phyloP scores from a whole-genome alignment of 2,329 filamentous ascomycete species.

The Penicillium sp. region DNA sequence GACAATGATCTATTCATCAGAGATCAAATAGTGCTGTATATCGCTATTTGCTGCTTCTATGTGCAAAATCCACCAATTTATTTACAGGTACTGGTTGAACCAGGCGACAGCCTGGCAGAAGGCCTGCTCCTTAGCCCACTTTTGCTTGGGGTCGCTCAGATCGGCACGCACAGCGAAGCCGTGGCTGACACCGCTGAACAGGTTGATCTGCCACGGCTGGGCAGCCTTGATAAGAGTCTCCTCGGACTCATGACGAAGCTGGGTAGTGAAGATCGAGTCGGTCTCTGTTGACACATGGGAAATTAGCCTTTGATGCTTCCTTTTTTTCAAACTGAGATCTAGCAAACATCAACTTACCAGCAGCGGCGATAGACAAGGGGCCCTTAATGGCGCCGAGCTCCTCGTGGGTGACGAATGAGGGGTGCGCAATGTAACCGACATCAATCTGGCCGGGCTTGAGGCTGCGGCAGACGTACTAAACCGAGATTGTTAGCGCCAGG shows the following conservation, averaged over 20 bases:
- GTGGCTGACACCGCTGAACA: constrained; percentile 69
- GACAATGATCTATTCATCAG: neutral
- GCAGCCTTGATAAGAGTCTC: constrained; percentile 58
- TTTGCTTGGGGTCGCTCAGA: constrained; percentile 53
- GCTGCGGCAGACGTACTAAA: constrained; percentile 67
- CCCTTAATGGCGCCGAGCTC: constrained; percentile 66
- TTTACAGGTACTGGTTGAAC: constrained; percentile 64
- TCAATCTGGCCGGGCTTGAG: constrained; percentile 61
- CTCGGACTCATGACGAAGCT: constrained; percentile 65
- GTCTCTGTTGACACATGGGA: constrained; percentile 46
- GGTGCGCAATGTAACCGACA: constrained; percentile 72
- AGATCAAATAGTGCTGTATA: neutral
- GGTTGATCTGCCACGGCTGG: constrained; percentile 70
- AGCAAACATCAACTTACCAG: constrained; percentile 35
- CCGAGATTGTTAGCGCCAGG: neutral
- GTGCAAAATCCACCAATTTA: neutral
- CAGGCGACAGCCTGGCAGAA: constrained; percentile 74
- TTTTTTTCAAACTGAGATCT: neutral
- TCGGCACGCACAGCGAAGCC: constrained; percentile 74
- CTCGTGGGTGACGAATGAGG: constrained; percentile 67
- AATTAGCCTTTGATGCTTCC: constrained; percentile 1
- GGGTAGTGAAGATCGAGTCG: constrained; percentile 63
- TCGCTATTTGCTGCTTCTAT: neutral
- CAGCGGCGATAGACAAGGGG: constrained; percentile 65
- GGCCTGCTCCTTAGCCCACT: constrained; percentile 76